Conservation (phyloP, 2,329 filamentous ascomycete genomes). For the Microcyclosporella mali region DNA sequence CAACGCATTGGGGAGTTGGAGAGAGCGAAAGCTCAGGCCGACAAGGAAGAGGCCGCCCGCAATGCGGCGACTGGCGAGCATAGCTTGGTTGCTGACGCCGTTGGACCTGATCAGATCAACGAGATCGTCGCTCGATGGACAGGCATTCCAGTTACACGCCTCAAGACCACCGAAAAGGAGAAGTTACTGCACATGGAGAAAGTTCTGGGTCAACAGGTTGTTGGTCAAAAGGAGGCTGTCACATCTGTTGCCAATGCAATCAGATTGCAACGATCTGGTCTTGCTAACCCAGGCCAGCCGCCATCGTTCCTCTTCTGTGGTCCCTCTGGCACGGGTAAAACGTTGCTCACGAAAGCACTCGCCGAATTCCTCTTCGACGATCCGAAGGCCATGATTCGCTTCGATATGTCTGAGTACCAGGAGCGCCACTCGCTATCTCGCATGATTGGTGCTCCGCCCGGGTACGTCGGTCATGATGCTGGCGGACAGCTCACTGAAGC, state of each 20-base stretch:
- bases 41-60: slow-evolving; percentile 55
- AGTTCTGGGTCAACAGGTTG: slow-evolving; percentile 72
- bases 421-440: slow-evolving; percentile 90
- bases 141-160: slow-evolving; percentile 90
- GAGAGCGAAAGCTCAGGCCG: slow-evolving; percentile 69
- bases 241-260: slow-evolving; percentile 92
- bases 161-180: slow-evolving; percentile 94
- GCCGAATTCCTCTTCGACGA: slow-evolving; percentile 99
- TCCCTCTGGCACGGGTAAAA: slow-evolving; percentile 97
- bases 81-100: slow-evolving; percentile 80
- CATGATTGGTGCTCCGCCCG: slow-evolving; percentile 96
- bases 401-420: slow-evolving; percentile 99
- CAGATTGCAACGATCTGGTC: slow-evolving; percentile 85
- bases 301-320: slow-evolving; percentile 98
- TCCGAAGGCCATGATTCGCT: slow-evolving; percentile 92
- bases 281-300: slow-evolving; percentile 92
- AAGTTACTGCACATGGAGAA: slow-evolving; percentile 98
- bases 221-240: slow-evolving; percentile 92
- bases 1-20: slow-evolving; percentile 74
- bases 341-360: slow-evolving; percentile 88
- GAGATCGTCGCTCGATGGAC: slow-evolving; percentile 97
- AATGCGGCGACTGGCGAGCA: slow-evolving; percentile 54
- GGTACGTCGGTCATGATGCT: slow-evolving; percentile 93
- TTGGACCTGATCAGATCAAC: slow-evolving; percentile 97
- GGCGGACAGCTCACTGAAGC: slow-evolving; percentile 94